Evolutionary conservation across 73 alveolate species (phyloP), one percentile per base, ranked within the genome.

Genomic region (Blepharisma stoltei): DNA sequence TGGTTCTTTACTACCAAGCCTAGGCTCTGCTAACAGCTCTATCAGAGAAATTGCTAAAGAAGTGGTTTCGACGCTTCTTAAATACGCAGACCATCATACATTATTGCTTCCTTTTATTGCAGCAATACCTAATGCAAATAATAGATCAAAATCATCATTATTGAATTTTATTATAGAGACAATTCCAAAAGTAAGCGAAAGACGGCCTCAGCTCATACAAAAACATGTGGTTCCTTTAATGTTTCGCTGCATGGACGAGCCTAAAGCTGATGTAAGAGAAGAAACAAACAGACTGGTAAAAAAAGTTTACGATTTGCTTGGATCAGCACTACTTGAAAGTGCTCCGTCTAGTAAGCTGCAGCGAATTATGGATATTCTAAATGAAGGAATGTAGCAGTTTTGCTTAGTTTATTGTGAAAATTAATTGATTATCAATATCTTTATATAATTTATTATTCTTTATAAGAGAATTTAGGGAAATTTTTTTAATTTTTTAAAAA

Each of bases 41-140:
- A 60, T 60, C 3, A 60, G 73, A 60, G 73, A 60, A 60, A 60
- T 60, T 60, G 73, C 73, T 25, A 60, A 60, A 60, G 45, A 25
- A 18, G 48, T 60, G 38, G 73, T 38, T 18, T 9, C 14, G 2
- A 25, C 46, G 14, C 14, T 60, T 60, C 38, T 18, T 60, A 14
- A 60, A 60, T 9, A 60, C 5, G 14, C 46, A 14, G 73, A 60
- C 2, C 48, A n/a, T 60, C 46, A 11, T 20, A 38, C 73, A 14
- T n/a, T 60, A 14, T 14, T 60, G 38, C 14, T 60, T 8, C 48
- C 73, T 60, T 14, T 38, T 60, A 25, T 25, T 25, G 38, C 73
- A 9, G 73, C 73, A 18, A 25, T 60, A 1, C 73, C 38, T 60
- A 25, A 14, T 60, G 73, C 73, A 18, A 60, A 60, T 60, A 25